phyloP scores from a whole-genome alignment of 2,329 filamentous ascomycete genomes.

The Calonectria hongkongensis region DNA sequence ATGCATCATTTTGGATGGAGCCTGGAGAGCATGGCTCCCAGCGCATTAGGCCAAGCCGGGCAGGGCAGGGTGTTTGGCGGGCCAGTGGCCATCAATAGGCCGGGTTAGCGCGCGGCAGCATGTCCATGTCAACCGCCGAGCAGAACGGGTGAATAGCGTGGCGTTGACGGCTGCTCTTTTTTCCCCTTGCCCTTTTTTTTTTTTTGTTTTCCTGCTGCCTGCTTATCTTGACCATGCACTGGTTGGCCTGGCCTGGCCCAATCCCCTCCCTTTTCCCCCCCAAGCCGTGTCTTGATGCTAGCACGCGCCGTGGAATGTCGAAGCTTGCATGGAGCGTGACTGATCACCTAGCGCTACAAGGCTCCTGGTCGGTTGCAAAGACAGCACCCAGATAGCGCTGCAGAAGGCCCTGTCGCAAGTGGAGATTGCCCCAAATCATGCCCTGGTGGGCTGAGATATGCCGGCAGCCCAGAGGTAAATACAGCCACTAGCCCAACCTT shows the following conservation, averaged over 20 bases:
- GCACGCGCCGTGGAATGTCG: constrained; percentile 17
- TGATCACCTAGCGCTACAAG: constrained; percentile 23
- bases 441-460: constrained; percentile 18
- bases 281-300: constrained; percentile 4
- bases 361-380: constrained; percentile 16
- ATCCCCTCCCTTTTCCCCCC: neutral
- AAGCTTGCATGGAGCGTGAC: constrained; percentile 7
- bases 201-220: neutral
- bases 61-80: constrained; percentile 7
- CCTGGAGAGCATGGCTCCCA: constrained; percentile 32
- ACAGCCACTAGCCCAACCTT: constrained; percentile 14
- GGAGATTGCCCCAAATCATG: constrained; percentile 21
- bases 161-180: neutral
- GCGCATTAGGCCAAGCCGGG: constrained; percentile 8
- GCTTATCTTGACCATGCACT: neutral
- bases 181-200: neutral
- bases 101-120: constrained; percentile 24
- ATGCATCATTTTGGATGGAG: constrained; percentile 37
- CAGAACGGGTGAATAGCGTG: constrained; percentile 3
- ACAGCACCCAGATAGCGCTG: constrained; percentile 22
- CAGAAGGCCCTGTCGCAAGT: constrained; percentile 19
- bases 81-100: constrained; percentile 13
- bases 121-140: neutral
- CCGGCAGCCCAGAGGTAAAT: constrained; percentile 5
- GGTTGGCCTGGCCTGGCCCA: neutral